Conservation (phyloP, 371 early-diverging fungal genomes). For the Actinomortierella wolfii region DNA sequence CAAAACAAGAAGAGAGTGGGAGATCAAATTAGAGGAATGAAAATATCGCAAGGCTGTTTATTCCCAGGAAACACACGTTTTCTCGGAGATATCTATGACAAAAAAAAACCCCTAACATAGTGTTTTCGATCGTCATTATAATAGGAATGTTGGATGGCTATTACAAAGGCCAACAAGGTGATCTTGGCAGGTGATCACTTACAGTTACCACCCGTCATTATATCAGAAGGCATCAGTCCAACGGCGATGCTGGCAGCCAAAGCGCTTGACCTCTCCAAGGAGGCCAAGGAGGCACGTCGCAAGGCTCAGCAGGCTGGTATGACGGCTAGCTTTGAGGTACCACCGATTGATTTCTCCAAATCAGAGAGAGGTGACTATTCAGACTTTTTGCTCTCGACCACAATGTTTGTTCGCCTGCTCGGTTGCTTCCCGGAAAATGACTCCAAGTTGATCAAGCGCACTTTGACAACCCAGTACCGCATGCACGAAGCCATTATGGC, state of each 20-base stretch:
- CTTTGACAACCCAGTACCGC: constrained; percentile 87
- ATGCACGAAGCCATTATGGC: constrained; percentile 87
- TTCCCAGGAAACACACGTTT: too few relatives aligned
- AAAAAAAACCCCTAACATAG: too few relatives aligned
- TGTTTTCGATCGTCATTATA: not conserved
- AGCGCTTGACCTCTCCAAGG: constrained; percentile 14
- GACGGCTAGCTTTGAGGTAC: constrained; percentile 33
- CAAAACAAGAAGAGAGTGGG: not conserved
- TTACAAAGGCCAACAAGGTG: constrained; percentile 75
- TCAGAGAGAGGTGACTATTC: constrained; percentile 55
- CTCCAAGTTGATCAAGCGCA: constrained; percentile 54
- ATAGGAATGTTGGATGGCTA: constrained; percentile 91
- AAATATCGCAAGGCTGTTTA: too few relatives aligned
- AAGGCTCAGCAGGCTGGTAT: constrained; percentile 22
- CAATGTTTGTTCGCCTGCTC: constrained; percentile 34
- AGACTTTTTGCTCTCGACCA: constrained; percentile 35
- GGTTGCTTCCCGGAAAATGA: constrained; percentile 33
- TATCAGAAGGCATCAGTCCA: constrained; percentile 48
- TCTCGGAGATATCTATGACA: too few relatives aligned
- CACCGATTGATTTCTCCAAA: constrained; percentile 43
- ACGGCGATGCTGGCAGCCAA: constrained; percentile 14
- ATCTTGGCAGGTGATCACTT: constrained; percentile 96
- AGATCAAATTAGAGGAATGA: too few relatives aligned
- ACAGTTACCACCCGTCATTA: constrained; percentile 90
- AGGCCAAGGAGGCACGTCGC: constrained; percentile 26